A percentile compares a stretch with the other conserved stretches of the same genome.
These are phyloP conservation scores for Podospora pseudocomata DNA, from an alignment of 495 filamentous ascomycete species.

Conservation along the genomic window DNA sequence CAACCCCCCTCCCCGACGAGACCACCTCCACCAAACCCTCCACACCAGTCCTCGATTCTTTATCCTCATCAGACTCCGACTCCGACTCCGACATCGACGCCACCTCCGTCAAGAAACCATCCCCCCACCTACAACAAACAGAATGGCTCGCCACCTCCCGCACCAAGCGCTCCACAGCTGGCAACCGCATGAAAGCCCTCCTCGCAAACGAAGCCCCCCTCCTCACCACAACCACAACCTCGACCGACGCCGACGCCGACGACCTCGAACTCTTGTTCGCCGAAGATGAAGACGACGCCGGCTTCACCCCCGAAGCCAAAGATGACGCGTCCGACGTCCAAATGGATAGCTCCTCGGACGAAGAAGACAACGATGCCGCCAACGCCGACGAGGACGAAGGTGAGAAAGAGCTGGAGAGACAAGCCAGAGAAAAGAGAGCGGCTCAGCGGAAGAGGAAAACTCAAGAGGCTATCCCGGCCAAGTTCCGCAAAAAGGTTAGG, in stretches of 20 bases:
- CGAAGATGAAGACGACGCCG: conserved; percentile 81
- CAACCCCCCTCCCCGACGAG: conserved; percentile 17
- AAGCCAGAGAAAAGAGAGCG: conserved; percentile 48
- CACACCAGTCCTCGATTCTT: conserved; percentile 21
- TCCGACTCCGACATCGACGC: conserved; percentile 27
- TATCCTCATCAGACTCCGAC: conserved; percentile 22
- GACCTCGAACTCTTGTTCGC: conserved; percentile 78
- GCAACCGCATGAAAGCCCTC: conserved; percentile 76
- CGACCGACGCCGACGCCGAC: conserved; percentile 51
- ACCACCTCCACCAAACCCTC: conserved; percentile 25
- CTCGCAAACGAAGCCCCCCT: conserved; percentile 67
- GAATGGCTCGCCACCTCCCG: conserved; percentile 77
- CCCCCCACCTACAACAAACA: conserved; percentile 36
- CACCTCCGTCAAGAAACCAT: conserved; percentile 3
- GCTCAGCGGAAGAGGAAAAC: conserved; percentile 73
- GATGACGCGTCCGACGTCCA: conserved; percentile 72
- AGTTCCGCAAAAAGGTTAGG: conserved; percentile 55
- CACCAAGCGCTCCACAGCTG: conserved; percentile 78
- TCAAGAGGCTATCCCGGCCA: conserved; percentile 53
- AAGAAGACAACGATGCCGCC: conserved; percentile 68
- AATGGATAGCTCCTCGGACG: conserved; percentile 78
- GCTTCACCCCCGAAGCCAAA: conserved; percentile 65
- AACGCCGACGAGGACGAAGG: conserved; percentile 66
- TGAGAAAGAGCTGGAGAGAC: conserved; percentile 61
- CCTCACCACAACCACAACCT: too few relatives aligned